A percentile compares a stretch with the other conserved stretches of the same genome.
These are phyloP conservation scores for Fusarium sacchari DNA, from an alignment of 2,329 filamentous ascomycete species.

Conservation along the genomic window DNA sequence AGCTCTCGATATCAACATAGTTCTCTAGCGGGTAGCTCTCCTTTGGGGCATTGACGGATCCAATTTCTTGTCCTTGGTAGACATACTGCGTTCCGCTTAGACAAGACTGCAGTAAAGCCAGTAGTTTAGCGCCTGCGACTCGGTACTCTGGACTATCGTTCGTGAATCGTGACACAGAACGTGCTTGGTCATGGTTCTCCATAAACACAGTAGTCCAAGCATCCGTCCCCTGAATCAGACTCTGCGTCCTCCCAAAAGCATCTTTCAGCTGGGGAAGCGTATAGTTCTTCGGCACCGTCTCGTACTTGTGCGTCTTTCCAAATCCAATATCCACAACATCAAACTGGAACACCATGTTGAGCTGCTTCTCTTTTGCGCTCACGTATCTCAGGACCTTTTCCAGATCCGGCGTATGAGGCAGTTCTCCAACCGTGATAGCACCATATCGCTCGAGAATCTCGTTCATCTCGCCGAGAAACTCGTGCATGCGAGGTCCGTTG, in stretches of 20 bases:
- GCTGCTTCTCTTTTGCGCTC: conserved; percentile 64
- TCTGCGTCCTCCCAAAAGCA: conserved; percentile 61
- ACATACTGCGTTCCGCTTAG: conserved; percentile 71
- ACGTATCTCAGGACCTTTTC: conserved; percentile 69
- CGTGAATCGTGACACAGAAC: conserved; percentile 65
- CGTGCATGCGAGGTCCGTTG: conserved; percentile 75
- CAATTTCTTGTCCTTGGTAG: conserved; percentile 75
- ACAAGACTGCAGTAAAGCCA: conserved; percentile 63
- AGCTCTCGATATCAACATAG: conserved; percentile 60
- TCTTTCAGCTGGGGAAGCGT: conserved; percentile 60
- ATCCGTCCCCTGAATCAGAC: conserved; percentile 62
- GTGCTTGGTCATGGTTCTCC: conserved; percentile 73
- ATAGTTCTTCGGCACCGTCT: conserved; percentile 58
- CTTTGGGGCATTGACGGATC: conserved; percentile 68
- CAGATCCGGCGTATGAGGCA: conserved; percentile 69
- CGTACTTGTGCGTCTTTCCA: conserved; percentile 61
- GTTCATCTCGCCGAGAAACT: conserved; percentile 74
- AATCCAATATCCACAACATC: conserved; percentile 71
- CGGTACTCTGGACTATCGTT: conserved; percentile 60
- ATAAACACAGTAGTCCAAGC: conserved; percentile 73
- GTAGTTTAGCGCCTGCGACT: conserved; percentile 64
- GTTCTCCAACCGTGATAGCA: conserved; percentile 77
- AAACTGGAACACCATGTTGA: conserved; percentile 78
- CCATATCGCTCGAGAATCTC: conserved; percentile 68
- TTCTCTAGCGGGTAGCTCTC: conserved; percentile 69